A percentile compares a stretch with the other conserved stretches of the same genome.
Conservation (phyloP, 139 green algal genomes). For the Zygnema cylindricum region DNA sequence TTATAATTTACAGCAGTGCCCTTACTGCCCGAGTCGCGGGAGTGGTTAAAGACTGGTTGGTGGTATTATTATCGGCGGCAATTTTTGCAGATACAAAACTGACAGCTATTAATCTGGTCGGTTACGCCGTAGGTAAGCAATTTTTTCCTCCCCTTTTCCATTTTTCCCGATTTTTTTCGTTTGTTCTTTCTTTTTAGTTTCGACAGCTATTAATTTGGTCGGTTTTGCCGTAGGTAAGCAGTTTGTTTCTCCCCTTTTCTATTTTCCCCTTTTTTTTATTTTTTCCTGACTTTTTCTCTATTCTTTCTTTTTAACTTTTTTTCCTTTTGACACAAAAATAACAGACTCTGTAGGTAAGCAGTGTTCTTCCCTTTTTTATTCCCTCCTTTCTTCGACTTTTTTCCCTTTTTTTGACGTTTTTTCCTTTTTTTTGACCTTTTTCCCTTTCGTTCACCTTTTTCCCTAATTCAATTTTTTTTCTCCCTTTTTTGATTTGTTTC, state of each 20-base stretch:
- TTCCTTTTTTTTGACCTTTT: neutral
- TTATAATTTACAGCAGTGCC: slow-evolving; percentile 84
- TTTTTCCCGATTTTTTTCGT: too few relatives aligned
- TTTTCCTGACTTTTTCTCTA: neutral
- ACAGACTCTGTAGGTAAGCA: neutral
- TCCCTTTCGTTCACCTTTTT: neutral
- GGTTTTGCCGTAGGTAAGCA: slow-evolving; percentile 73
- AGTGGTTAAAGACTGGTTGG: slow-evolving; percentile 69
- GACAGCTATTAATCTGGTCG: slow-evolving; percentile 82
- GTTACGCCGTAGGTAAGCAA: slow-evolving; percentile 71
- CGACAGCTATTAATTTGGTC: slow-evolving; percentile 80
- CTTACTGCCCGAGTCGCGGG: slow-evolving; percentile 93
- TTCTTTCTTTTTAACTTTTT: neutral
- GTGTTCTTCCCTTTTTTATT: neutral
- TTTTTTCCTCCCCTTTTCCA: slow-evolving; percentile 6
- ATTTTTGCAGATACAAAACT: slow-evolving; percentile 78
- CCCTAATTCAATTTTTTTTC: neutral
- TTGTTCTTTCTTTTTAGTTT: neutral
- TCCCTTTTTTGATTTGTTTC: neutral
- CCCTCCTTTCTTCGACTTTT: neutral
- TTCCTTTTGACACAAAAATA: too few relatives aligned
- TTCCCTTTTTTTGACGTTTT: neutral
- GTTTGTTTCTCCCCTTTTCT: slow-evolving; percentile 20
- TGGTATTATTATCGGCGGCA: slow-evolving; percentile 84
- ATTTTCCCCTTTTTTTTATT: neutral